Conservation (phyloP, 371 early-diverging fungal species). For the Batkoa obscura region DNA sequence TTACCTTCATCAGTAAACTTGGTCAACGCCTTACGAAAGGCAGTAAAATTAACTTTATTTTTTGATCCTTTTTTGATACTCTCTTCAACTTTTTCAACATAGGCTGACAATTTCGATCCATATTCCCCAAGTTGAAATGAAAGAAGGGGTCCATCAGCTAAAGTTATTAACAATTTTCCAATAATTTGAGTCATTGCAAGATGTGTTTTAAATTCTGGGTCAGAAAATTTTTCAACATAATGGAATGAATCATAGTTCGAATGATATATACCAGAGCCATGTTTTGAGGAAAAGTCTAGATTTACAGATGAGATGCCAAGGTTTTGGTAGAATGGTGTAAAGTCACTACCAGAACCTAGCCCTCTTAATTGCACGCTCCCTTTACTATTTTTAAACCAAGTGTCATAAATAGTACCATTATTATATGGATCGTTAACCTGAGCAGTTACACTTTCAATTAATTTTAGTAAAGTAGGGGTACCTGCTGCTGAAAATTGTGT, state of each 20-base stretch:
- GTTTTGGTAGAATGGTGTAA: not conserved
- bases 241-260: slow-evolving; percentile 1
- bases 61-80: not conserved
- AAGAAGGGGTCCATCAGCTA: not conserved
- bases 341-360: slow-evolving; percentile 3
- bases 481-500: not conserved
- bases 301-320: not conserved
- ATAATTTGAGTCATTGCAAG: not conserved
- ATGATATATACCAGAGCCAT: not conserved
- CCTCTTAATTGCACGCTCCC: not conserved
- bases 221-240: not conserved
- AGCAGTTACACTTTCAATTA: not conserved
- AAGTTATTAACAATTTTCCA: not conserved
- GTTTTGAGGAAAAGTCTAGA: not conserved
- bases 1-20: not conserved
- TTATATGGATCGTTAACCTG: not conserved
- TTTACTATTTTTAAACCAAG: not conserved
- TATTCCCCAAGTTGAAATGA: not conserved
- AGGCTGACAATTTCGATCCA: not conserved
- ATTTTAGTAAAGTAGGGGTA: not conserved
- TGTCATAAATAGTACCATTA: not conserved
- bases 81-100: not conserved
- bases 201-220: not conserved
- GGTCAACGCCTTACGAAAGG: not conserved
- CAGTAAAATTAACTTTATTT: not conserved